phyloP scores from a whole-genome alignment of 345 rosid genomes.

The Syzygium oleosum region DNA sequence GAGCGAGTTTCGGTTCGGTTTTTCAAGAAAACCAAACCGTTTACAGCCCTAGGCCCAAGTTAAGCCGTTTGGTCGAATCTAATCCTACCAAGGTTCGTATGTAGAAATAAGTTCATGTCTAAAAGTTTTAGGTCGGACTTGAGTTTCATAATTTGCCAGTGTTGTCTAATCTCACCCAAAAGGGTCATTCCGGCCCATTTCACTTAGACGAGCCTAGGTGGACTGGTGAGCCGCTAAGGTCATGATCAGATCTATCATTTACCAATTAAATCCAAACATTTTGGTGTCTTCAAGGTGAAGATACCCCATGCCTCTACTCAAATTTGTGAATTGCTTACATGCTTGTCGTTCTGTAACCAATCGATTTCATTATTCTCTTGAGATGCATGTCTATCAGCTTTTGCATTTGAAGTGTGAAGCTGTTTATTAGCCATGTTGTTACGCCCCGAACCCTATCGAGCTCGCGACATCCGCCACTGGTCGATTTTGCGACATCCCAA shows the following conservation, averaged over 20 bases:
- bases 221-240: background rate
- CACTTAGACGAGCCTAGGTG: rapidly evolving
- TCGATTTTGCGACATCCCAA: too few species aligned
- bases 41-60: too few species aligned
- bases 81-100: background rate
- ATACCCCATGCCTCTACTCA: background rate
- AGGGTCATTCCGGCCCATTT: background rate
- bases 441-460: too few species aligned
- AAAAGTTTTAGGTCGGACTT: background rate
- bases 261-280: background rate
- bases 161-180: background rate
- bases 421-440: background rate
- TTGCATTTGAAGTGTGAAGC: background rate
- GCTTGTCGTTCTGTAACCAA: background rate
- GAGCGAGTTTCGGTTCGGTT: too few species aligned
- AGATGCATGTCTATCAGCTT: background rate
- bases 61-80: background rate
- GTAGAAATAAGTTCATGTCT: background rate
- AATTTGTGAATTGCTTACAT: background rate
- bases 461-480: too few species aligned
- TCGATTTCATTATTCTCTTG: background rate
- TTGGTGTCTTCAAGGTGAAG: background rate
- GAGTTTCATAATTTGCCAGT: background rate
- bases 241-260: background rate
- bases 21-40: too few species aligned